Evolutionary conservation across 2,329 filamentous ascomycete species (phyloP), one percentile per base, ranked within the genome.

Genomic region (Cercospora sp.): DNA sequence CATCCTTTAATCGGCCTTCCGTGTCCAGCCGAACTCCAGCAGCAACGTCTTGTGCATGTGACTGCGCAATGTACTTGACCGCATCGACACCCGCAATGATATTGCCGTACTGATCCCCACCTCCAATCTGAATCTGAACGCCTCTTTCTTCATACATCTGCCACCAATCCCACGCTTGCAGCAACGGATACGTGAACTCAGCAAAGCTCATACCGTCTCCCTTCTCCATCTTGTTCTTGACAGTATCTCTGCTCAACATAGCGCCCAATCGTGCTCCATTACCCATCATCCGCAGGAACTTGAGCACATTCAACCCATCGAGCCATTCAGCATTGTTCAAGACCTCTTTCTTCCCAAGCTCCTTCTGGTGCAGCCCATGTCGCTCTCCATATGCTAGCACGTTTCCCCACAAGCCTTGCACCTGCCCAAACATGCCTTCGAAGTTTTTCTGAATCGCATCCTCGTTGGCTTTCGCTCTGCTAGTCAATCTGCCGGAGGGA

Each of bases 111-210:
- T 99, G 95, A 77, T 99, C 95, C 6, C 93, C 93, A 45, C 95
- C 95, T 67, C 95, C 95, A 63, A 99, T 92, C 80, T 99, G 93
- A 77, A 98, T 87, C 76, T 94, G 90, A 9, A 93, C 85, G 59
- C 86, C 84, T 62, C 85, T 86, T 26, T 85, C 84, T 58, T 87
- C 85, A 80, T 91, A 96, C 81, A 98, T 86, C 73, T 91, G 86
- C 92, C 92, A 98, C 87, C 94, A 99, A 79, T 99, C 95, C 91
- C 94, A 98, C 23, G 91, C 93, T 78, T 99, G 95, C 75, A 98
- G 87, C 16, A 99, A 81, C 1, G 96, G 95, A 76, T 99, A 99
- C 51, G 89, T 87, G 79, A 99, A 97, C 78, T 99, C 95, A 39
- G 92, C 90, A 75, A 96, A 91, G 0, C 94, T 96, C 90, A 99